These are phyloP conservation scores for Discostella stelligeroides DNA, from an alignment of 108 stramenopile genomes.

Conservation along the genomic window DNA sequence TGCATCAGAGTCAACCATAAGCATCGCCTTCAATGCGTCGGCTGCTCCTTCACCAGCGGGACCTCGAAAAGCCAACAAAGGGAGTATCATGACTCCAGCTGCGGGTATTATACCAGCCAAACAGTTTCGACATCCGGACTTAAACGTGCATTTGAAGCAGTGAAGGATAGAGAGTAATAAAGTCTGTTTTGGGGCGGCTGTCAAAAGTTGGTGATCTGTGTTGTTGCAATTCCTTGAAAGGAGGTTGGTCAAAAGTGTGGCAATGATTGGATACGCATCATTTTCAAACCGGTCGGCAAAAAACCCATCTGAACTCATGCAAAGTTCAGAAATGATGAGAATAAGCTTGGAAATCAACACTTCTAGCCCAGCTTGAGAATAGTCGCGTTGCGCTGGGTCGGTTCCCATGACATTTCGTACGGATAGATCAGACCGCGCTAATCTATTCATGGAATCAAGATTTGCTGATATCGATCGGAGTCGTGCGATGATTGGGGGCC, in stretches of 20 bases:
- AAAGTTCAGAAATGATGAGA: slow-evolving; percentile 35
- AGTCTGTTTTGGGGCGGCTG: slow-evolving; percentile 14
- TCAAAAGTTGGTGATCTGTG: slow-evolving; percentile 6
- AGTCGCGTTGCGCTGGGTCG: slow-evolving; percentile 18
- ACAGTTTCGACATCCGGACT: slow-evolving; percentile 29
- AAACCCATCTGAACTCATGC: slow-evolving; percentile 45
- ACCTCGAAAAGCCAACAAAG: slow-evolving; percentile 33
- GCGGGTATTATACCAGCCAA: slow-evolving; percentile 40
- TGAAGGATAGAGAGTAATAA: slow-evolving; percentile 26
- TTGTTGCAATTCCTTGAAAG: slow-evolving; percentile 5
- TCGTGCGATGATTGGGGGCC: slow-evolving; percentile 46
- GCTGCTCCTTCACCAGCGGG: slow-evolving; percentile 24
- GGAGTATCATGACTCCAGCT: slow-evolving; percentile 46
- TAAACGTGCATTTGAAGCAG: slow-evolving; percentile 36
- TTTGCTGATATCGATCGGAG: slow-evolving; percentile 28
- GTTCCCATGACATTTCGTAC: slow-evolving; percentile 27
- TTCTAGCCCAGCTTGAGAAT: slow-evolving; percentile 20
- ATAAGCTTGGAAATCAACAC: slow-evolving; percentile 36
- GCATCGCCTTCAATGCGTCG: slow-evolving; percentile 45
- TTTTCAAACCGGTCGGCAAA: slow-evolving; percentile 49
- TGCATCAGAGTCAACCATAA: slow-evolving; percentile 42
- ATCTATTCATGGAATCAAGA: slow-evolving; percentile 14
- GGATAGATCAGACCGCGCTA: slow-evolving; percentile 25
- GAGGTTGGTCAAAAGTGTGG: slow-evolving; percentile 24
- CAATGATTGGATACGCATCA: slow-evolving; percentile 48